Conservation (phyloP, 768 basidiomycete genomes). For the Cyathus striatus region DNA sequence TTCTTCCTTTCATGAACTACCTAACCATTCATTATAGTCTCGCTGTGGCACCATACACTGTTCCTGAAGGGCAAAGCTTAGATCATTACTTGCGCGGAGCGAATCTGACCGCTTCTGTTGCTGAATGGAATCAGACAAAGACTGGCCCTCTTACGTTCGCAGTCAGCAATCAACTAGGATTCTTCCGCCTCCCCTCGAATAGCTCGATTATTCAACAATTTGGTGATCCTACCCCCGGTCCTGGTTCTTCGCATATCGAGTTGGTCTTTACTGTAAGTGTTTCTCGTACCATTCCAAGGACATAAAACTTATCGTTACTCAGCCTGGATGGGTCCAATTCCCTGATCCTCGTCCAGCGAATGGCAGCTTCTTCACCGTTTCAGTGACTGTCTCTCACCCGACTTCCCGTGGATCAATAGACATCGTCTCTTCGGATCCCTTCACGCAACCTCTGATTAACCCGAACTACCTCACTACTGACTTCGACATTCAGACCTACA, state of each 20-base stretch:
- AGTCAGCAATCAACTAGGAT: slow-evolving; percentile 13
- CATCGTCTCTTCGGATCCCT: slow-evolving; percentile 14
- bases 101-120: slow-evolving; percentile 3
- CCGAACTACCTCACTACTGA: slow-evolving; percentile 12
- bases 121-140: slow-evolving; percentile 11
- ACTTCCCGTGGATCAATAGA: slow-evolving; percentile 11
- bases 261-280: slow-evolving; percentile 4
- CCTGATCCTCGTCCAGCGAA: neutral
- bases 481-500: slow-evolving; percentile 15
- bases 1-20: too few relatives aligned
- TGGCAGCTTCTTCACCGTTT: neutral
- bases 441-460: slow-evolving; percentile 17
- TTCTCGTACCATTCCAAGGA: too few relatives aligned
- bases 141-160: slow-evolving; percentile 15
- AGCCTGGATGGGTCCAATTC: too few relatives aligned
- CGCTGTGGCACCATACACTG: too few relatives aligned
- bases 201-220: slow-evolving; percentile 9
- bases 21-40: too few relatives aligned
- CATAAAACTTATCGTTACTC: too few relatives aligned
- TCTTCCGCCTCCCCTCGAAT: slow-evolving; percentile 13
- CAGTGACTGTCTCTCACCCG: neutral
- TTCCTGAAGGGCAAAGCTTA: too few relatives aligned
- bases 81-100: too few relatives aligned
- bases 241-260: slow-evolving; percentile 12
- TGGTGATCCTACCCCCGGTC: slow-evolving; percentile 20